phyloP scores from a whole-genome alignment of 495 filamentous ascomycete species.

The Penicillium herquei region DNA sequence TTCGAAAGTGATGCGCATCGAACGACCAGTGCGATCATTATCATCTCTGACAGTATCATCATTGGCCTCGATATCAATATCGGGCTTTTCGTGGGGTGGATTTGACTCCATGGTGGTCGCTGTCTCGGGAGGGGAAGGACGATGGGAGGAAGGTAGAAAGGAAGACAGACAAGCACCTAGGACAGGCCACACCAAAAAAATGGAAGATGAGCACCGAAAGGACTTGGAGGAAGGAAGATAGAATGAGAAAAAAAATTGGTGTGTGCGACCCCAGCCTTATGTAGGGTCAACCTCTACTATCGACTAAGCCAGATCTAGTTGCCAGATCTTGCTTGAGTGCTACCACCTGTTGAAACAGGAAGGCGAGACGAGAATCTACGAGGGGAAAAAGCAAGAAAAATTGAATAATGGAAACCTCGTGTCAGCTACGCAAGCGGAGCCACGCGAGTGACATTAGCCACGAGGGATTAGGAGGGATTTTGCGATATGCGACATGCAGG shows the following conservation, averaged over 20 bases:
- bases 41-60: conserved; percentile 12
- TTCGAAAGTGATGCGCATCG: conserved; percentile 23
- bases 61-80: conserved; percentile 20
- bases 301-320: not conserved
- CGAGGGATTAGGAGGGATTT: not conserved
- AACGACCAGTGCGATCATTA: conserved; percentile 12
- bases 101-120: conserved; percentile 10
- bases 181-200: conserved; percentile 10
- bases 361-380: conserved; percentile 4
- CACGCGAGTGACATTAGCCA: conserved; percentile 14
- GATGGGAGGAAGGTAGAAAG: not conserved
- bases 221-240: not conserved
- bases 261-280: conserved; percentile 9
- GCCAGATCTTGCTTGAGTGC: conserved; percentile 1
- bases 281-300: not conserved
- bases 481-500: not conserved
- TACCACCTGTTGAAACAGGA: conserved; percentile 11
- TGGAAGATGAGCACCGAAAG: not conserved
- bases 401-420: not conserved
- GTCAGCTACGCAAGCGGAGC: conserved; percentile 13
- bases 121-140: not conserved
- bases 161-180: conserved; percentile 14
- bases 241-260: not conserved
- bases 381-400: conserved; percentile 2
- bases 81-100: conserved; percentile 7